Conservation (phyloP, 2,329 filamentous ascomycete species). For the Aspergillus brasiliensis region DNA sequence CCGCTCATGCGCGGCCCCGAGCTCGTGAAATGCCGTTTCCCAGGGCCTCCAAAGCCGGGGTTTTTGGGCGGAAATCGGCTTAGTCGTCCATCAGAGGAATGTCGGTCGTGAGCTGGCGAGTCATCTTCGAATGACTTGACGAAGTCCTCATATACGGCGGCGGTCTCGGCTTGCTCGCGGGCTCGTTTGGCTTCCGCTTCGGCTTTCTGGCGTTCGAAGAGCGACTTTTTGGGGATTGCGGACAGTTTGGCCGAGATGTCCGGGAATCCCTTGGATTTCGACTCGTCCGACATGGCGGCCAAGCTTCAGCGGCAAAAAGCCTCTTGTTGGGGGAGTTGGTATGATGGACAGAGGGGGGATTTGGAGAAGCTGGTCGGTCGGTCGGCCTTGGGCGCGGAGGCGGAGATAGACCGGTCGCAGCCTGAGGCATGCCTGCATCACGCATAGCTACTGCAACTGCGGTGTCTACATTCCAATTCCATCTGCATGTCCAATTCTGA, state of each 20-base stretch:
- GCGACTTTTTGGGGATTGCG: slow-evolving; percentile 78
- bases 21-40: slow-evolving; percentile 65
- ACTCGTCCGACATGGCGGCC: slow-evolving; percentile 41
- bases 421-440: neutral
- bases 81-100: slow-evolving; percentile 25
- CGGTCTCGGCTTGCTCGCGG: slow-evolving; percentile 83
- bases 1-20: slow-evolving; percentile 51
- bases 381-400: slow-evolving; percentile 3
- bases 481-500: neutral
- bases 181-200: slow-evolving; percentile 86
- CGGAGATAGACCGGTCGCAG: neutral
- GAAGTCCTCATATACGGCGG: slow-evolving; percentile 83
- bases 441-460: neutral
- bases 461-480: too few species aligned
- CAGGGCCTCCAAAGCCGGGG: slow-evolving; percentile 40
- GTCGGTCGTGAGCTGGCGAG: slow-evolving; percentile 20
- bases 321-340: slow-evolving; percentile 6
- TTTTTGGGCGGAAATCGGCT: slow-evolving; percentile 36
- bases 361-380: slow-evolving; percentile 6
- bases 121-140: slow-evolving; percentile 68
- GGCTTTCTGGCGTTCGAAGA: slow-evolving; percentile 84
- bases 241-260: slow-evolving; percentile 76
- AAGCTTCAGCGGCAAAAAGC: slow-evolving; percentile 27
- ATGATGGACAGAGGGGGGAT: neutral
- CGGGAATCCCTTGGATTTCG: slow-evolving; percentile 58